Conservation (phyloP, 2,329 filamentous ascomycete species). For the Sporothrix pseudoabietina region DNA sequence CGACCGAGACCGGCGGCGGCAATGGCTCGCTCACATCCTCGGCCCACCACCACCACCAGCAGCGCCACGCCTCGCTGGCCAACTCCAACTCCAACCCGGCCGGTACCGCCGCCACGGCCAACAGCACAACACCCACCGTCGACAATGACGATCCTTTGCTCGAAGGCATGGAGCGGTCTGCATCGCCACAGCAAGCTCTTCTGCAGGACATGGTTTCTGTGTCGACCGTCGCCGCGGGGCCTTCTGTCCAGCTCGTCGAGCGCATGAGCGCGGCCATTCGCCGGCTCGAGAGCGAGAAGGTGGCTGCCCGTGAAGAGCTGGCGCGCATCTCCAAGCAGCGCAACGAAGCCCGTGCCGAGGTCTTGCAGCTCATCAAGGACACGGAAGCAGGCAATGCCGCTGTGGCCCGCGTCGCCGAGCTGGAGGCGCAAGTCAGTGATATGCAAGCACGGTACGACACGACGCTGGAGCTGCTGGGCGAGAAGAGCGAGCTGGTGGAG, state of each 20-base stretch:
- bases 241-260: conserved; percentile 92
- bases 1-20: conserved; percentile 34
- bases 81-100: neutral
- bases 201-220: conserved; percentile 85
- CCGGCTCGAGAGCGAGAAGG: conserved; percentile 87
- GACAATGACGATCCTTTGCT: conserved; percentile 48
- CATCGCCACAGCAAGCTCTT: conserved; percentile 62
- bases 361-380: conserved; percentile 88
- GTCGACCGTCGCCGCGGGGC: conserved; percentile 86
- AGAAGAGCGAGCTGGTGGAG: conserved; percentile 94
- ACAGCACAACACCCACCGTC: neutral
- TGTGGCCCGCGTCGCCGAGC: conserved; percentile 59
- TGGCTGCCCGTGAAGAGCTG: conserved; percentile 84
- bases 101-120: neutral
- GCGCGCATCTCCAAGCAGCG: conserved; percentile 77
- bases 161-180: conserved; percentile 57
- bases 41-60: conserved; percentile 1
- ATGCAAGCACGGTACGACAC: conserved; percentile 82
- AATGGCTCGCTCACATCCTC: conserved; percentile 17
- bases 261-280: conserved; percentile 93
- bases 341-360: conserved; percentile 87
- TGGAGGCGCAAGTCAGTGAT: conserved; percentile 67
- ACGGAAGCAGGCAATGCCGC: conserved; percentile 69
- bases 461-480: conserved; percentile 89
- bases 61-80: conserved; percentile 18